Conservation (phyloP, 2,329 filamentous ascomycete genomes). For the Metarhizium album region DNA sequence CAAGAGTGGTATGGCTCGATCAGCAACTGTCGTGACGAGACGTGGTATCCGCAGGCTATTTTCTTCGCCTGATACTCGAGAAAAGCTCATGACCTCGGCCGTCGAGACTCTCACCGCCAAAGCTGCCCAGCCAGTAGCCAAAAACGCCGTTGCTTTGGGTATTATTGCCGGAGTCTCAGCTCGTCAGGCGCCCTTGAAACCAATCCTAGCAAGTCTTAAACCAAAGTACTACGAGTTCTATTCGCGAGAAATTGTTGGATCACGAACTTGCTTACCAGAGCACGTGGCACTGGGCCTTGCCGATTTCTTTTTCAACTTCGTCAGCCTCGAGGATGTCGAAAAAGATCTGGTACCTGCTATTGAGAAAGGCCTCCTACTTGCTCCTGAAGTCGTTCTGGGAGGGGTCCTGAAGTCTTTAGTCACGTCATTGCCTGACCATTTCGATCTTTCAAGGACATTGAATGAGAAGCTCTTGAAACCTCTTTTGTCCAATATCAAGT, state of each 20-base stretch:
- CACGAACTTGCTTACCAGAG: constrained; percentile 56
- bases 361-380: constrained; percentile 79
- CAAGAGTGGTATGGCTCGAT: constrained; percentile 56
- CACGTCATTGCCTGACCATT: constrained; percentile 51
- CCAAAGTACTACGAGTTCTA: constrained; percentile 73
- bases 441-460: constrained; percentile 71
- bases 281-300: constrained; percentile 63
- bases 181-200: constrained; percentile 53
- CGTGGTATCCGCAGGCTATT: constrained; percentile 70
- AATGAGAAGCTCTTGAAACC: constrained; percentile 69
- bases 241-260: constrained; percentile 72
- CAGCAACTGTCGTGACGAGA: constrained; percentile 66
- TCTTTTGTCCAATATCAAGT: constrained; percentile 82
- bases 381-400: constrained; percentile 79
- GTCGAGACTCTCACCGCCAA: constrained; percentile 62
- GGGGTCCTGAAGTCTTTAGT: constrained; percentile 68
- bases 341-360: constrained; percentile 68
- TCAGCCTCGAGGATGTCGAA: constrained; percentile 61
- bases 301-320: constrained; percentile 75
- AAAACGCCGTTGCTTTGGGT: constrained; percentile 69
- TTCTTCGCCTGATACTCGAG: constrained; percentile 40
- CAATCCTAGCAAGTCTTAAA: constrained; percentile 53
- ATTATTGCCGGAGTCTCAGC: constrained; percentile 79
- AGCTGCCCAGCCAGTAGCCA: constrained; percentile 48
- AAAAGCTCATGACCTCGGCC: constrained; percentile 50